These are phyloP conservation scores for Platanus orientalis DNA, from an alignment of 164 flowering plant genomes.

Conservation along the genomic window DNA sequence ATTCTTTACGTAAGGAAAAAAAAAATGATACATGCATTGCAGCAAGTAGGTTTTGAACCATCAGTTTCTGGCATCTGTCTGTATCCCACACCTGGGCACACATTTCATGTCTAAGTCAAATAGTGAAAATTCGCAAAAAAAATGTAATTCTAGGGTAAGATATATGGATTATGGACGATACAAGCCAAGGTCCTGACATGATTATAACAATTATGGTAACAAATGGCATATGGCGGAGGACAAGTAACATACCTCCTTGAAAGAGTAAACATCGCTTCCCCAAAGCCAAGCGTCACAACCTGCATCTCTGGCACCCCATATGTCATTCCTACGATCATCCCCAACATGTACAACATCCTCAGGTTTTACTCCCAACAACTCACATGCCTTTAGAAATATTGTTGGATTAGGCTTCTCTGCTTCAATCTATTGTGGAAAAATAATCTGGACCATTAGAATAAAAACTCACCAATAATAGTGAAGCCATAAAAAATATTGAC, in stretches of 20 bases:
- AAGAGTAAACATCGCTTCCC: conserved; percentile 95
- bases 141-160: not conserved
- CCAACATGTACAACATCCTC: conserved; percentile 97
- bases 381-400: conserved; percentile 94
- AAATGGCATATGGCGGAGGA: not conserved
- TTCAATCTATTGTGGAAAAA: conserved; percentile 57
- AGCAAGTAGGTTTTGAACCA: too few species aligned
- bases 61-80: too few species aligned
- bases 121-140: too few species aligned
- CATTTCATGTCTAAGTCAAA: too few species aligned
- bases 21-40: too few species aligned
- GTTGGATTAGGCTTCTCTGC: conserved; percentile 99
- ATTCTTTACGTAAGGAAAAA: too few species aligned
- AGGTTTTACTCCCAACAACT: conserved; percentile 79
- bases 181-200: not conserved
- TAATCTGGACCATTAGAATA: not conserved
- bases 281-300: conserved; percentile 99
- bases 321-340: conserved; percentile 94
- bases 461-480: not conserved
- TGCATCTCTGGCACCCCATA: conserved; percentile 99
- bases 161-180: not conserved
- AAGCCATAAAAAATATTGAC: conserved; percentile 7
- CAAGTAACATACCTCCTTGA: conserved; percentile 66
- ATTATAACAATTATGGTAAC: not conserved
- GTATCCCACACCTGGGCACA: too few species aligned